These are phyloP conservation scores for Auricularia sp. DNA, from an alignment of 768 basidiomycete genomes.

Conservation along the genomic window DNA sequence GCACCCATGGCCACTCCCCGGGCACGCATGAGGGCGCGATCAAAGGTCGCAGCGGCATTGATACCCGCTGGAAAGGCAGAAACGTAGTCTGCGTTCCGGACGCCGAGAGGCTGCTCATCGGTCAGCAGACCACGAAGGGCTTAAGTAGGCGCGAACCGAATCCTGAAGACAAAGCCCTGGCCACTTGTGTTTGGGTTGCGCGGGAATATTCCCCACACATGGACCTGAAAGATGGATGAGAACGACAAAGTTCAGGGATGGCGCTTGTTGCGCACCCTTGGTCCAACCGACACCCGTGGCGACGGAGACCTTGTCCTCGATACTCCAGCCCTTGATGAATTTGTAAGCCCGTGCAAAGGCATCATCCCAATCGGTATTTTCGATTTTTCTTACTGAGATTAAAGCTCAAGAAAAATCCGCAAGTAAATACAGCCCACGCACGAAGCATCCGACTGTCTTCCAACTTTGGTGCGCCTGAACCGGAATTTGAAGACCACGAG, in stretches of 20 bases:
- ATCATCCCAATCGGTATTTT: not conserved
- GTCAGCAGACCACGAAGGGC: conserved; percentile 29
- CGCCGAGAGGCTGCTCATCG: conserved; percentile 51
- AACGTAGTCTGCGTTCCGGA: conserved; percentile 64
- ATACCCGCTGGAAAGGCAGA: conserved; percentile 80
- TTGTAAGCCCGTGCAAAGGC: not conserved
- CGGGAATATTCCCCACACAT: conserved; percentile 58
- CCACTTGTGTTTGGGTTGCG: conserved; percentile 40
- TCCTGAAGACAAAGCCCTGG: conserved; percentile 68
- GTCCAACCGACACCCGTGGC: conserved; percentile 61
- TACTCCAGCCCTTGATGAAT: not conserved
- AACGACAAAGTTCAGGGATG: not conserved
- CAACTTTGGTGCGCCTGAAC: not conserved
- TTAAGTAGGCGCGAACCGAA: conserved; percentile 13
- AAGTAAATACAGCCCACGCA: not conserved
- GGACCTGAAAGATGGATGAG: conserved; percentile 22
- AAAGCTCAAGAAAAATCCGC: not conserved
- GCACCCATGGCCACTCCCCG: conserved; percentile 74
- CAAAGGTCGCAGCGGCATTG: conserved; percentile 60
- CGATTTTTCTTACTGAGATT: not conserved
- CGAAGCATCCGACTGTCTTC: not conserved
- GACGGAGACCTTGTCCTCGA: conserved; percentile 50
- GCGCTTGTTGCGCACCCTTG: conserved; percentile 18
- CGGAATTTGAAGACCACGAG: not conserved
- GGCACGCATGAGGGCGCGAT: conserved; percentile 48